Evolutionary conservation across 1,284 basidiomycete species (phyloP).

Genomic region (Cryptococcus sp.): DNA sequence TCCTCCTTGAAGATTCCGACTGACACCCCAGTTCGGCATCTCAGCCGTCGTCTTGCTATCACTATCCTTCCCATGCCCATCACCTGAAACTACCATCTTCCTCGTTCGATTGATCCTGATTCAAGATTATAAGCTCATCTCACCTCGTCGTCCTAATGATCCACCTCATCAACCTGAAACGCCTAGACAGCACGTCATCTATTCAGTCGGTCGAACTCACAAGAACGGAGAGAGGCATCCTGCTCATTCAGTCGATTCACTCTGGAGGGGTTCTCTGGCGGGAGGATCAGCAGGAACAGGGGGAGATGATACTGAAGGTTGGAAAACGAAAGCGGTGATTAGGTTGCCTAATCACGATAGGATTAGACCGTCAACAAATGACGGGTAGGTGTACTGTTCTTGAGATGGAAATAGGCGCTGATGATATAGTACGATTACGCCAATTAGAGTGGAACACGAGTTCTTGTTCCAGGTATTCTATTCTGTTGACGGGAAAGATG

Average conservation of each 20-base stretch:
- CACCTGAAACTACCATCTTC: slow-evolving; percentile 39
- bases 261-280: slow-evolving; percentile 39
- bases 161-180: slow-evolving; percentile 27
- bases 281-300: slow-evolving; percentile 5
- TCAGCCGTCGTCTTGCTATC: slow-evolving; percentile 35
- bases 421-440: slow-evolving; percentile 36
- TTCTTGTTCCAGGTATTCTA: slow-evolving; percentile 43
- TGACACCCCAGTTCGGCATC: slow-evolving; percentile 32
- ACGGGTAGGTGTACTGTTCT: slow-evolving; percentile 28
- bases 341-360: slow-evolving; percentile 44
- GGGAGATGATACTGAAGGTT: slow-evolving; percentile 17
- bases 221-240: slow-evolving; percentile 25
- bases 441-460: slow-evolving; percentile 40
- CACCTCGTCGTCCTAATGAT: slow-evolving; percentile 39
- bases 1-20: background rate
- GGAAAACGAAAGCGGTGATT: slow-evolving; percentile 31
- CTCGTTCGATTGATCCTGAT: slow-evolving; percentile 37
- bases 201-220: slow-evolving; percentile 34
- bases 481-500: slow-evolving; percentile 34
- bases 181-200: slow-evolving; percentile 31
- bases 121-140: slow-evolving; percentile 35
- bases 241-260: slow-evolving; percentile 19
- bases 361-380: slow-evolving; percentile 39
- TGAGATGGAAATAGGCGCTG: slow-evolving; percentile 1
- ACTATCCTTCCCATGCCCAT: slow-evolving; percentile 31